These are phyloP conservation scores for Candida sithepensis DNA, from an alignment of 805 yeast species.

Conservation along the genomic window DNA sequence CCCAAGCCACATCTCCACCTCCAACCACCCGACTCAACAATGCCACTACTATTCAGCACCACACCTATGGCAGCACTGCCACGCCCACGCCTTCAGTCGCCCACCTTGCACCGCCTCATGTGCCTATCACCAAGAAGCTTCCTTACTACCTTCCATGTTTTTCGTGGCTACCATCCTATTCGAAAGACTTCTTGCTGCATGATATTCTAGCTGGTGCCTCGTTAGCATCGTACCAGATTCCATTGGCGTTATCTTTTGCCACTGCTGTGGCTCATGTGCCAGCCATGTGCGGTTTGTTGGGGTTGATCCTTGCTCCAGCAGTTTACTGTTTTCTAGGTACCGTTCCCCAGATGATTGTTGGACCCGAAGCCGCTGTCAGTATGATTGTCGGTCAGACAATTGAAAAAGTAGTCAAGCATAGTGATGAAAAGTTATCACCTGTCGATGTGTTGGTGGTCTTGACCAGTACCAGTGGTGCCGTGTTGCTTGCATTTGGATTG, in stretches of 20 bases:
- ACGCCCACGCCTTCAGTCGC: neutral
- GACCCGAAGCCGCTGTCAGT: slow-evolving; percentile 88
- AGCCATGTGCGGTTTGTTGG: slow-evolving; percentile 73
- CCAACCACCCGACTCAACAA: neutral
- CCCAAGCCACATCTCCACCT: neutral
- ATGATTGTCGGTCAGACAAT: slow-evolving; percentile 78
- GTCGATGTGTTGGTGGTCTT: slow-evolving; percentile 63
- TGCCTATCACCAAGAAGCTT: slow-evolving; percentile 27
- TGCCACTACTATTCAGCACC: neutral
- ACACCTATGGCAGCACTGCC: neutral
- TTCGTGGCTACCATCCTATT: slow-evolving; percentile 62
- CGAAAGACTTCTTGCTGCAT: slow-evolving; percentile 35
- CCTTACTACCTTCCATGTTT: slow-evolving; percentile 67
- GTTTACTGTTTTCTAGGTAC: slow-evolving; percentile 76
- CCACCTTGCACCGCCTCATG: neutral
- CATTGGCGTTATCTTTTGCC: slow-evolving; percentile 78
- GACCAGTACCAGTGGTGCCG: slow-evolving; percentile 71
- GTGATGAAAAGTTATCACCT: slow-evolving; percentile 35
- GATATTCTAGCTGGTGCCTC: slow-evolving; percentile 85
- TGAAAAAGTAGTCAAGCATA: slow-evolving; percentile 47
- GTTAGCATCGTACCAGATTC: slow-evolving; percentile 87
- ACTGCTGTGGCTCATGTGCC: slow-evolving; percentile 82
- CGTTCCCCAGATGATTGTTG: slow-evolving; percentile 86
- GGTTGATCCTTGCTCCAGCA: slow-evolving; percentile 75
- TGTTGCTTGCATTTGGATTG: slow-evolving; percentile 68